Evolutionary conservation across 73 alveolate species (phyloP), one percentile per base, ranked within the genome.

Genomic region (Strombidium stylifer): DNA sequence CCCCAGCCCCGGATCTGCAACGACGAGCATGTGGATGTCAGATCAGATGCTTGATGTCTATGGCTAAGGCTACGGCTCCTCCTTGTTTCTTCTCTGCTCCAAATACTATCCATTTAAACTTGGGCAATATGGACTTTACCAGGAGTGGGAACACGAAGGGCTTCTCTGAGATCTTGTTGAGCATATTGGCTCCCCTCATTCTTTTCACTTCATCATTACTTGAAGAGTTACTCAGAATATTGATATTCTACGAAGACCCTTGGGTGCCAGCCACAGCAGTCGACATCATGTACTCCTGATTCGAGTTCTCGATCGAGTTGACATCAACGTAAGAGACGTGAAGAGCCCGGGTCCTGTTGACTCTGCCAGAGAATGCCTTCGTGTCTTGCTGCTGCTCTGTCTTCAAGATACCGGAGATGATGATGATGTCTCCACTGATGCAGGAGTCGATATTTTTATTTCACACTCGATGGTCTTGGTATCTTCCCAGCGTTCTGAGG

Each of bases 1-100:
- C 12, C 97, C 98, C 60, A 83, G 20, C 31, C 96, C 96, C 3
- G 96, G 96, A 34, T 87, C 96, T 0, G 93, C 96, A 26, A 87
- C 78, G 69, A 82, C 60, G 20, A 87, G 71, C 49, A 81, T 21
- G 59, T 87, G 96, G 3, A 86, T 69, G 52, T 81, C 90, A n/a
- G 85, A 82, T 53, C 96, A 31, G 18, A 53, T 39, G 60, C 44
- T 57, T 0, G 66, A 55, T 37, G n/a, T n/a, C n/a, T n/a, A n/a
- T n/a, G n/a, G n/a, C n/a, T n/a, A n/a, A n/a, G n/a, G n/a, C n/a
- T n/a, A n/a, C n/a, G n/a, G n/a, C n/a, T n/a, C n/a, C n/a, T n/a
- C n/a, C n/a, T n/a, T n/a, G n/a, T n/a, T n/a, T n/a, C n/a, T n/a
- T n/a, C n/a, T n/a, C n/a, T n/a, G n/a, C n/a, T n/a, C n/a, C n/a